Base-by-base conservation (phyloP, 805 yeast species). In the Ogataea trehalophila region DNA sequence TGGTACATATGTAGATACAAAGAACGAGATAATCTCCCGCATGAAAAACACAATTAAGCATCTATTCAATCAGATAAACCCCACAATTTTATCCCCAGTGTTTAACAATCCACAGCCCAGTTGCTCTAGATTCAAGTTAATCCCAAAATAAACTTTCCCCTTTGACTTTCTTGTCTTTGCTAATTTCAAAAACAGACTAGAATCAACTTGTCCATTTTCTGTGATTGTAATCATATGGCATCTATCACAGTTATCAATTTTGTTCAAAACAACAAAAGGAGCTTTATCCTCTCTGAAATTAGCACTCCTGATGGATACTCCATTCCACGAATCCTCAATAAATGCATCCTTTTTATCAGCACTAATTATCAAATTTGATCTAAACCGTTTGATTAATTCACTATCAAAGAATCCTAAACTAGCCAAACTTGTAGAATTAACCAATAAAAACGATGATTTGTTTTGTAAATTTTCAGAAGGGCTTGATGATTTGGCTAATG, bases 151-250 rank as follows among this genome's bases (percentile, higher is more conserved):
- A 6, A 73, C 59, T 41, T 63, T 68, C 2, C 75, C 75, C 8
- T 62, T 53, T 6, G 52, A 41, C 44, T 69, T 68, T 23, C 77
- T 57, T 26, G 46, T 53, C 48, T 61, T 59, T 8, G 68, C 61
- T 18, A 74, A 53, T 23, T 62, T 61, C 43, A 61, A 55, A 46
- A 63, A 71, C 13, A 74, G 66, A 11, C 53, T 52, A 6, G 61
- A 46, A 48, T 69, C 69, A 23, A 60, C 46, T 17, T 51, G 49
- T 1, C 77, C 77, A n/a, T 66, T 58, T 6, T 56, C 58, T 20
- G 71, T 67, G 13, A 72, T 66, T 3, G 74, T 67, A n/a, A 74
- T 65, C 77, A 74, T 72, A 43, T 69, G 70, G 50, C 78, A 74
- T 37, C 78, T 54, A 20, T 69, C 63, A 48, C 78, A 74, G 31